These are phyloP conservation scores for Onygena corvina DNA, from an alignment of 2,329 filamentous ascomycete species.

Conservation along the genomic window DNA sequence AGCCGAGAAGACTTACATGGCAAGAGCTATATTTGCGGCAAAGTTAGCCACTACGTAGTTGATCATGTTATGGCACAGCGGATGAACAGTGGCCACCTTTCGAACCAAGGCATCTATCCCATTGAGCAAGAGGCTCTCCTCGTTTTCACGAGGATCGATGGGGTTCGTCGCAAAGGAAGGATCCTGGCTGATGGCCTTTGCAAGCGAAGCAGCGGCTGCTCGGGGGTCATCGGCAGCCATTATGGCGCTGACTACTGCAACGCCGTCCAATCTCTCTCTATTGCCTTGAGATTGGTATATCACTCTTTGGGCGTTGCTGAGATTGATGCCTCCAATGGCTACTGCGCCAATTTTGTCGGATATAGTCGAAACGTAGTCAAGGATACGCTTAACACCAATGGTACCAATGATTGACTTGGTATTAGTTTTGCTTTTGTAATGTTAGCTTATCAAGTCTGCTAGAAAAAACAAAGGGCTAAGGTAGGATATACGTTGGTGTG, in stretches of 20 bases:
- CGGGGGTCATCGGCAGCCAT: slow-evolving; percentile 59
- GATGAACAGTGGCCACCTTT: slow-evolving; percentile 50
- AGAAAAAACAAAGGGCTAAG: neutral
- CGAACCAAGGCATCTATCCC: slow-evolving; percentile 42
- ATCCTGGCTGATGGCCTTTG: slow-evolving; percentile 40
- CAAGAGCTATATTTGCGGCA: slow-evolving; percentile 77
- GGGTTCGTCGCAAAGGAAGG: slow-evolving; percentile 26
- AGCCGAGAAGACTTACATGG: slow-evolving; percentile 38
- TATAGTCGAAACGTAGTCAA: slow-evolving; percentile 46
- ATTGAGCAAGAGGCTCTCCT: slow-evolving; percentile 23
- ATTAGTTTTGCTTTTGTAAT: slow-evolving; percentile 58
- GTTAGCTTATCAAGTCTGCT: slow-evolving; percentile 6
- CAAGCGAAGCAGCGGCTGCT: slow-evolving; percentile 49
- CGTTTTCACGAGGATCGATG: slow-evolving; percentile 21
- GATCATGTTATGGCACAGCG: slow-evolving; percentile 92
- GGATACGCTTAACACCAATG: slow-evolving; percentile 55
- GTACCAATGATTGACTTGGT: slow-evolving; percentile 71
- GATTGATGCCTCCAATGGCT: slow-evolving; percentile 80
- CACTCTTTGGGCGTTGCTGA: slow-evolving; percentile 60
- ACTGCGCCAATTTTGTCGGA: slow-evolving; percentile 43
- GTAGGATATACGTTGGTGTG: slow-evolving; percentile 55
- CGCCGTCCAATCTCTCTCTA: slow-evolving; percentile 57
- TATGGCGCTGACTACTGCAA: slow-evolving; percentile 84
- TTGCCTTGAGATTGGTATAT: slow-evolving; percentile 53
- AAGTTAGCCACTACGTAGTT: slow-evolving; percentile 94